These are phyloP conservation scores for Amylocystis lapponica DNA, from an alignment of 768 basidiomycete genomes.

Conservation along the genomic window DNA sequence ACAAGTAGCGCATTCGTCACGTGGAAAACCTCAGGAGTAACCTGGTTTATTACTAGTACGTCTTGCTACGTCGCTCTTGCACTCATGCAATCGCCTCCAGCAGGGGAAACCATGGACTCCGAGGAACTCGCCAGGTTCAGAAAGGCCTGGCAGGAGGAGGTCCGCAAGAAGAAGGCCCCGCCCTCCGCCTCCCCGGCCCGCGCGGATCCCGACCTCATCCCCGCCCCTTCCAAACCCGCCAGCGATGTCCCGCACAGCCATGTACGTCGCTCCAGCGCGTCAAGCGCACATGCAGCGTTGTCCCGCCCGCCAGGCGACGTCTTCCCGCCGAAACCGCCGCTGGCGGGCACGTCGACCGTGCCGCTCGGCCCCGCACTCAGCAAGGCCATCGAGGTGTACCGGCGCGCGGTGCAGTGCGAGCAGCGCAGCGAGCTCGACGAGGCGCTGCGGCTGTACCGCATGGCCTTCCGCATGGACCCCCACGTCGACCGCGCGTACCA, in stretches of 20 bases:
- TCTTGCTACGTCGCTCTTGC: too few relatives aligned
- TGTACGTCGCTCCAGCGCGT: not conserved
- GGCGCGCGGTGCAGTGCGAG: slow-evolving; percentile 66
- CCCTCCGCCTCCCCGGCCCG: not conserved
- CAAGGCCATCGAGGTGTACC: slow-evolving; percentile 61
- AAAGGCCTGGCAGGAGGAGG: slow-evolving; percentile 53
- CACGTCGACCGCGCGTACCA: slow-evolving; percentile 71
- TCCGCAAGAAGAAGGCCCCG: slow-evolving; percentile 15
- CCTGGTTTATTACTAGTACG: too few relatives aligned
- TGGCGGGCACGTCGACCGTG: not conserved
- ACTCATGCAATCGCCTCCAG: not conserved
- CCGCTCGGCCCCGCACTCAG: slow-evolving; percentile 31
- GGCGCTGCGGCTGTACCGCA: slow-evolving; percentile 70
- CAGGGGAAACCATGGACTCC: slow-evolving; percentile 29
- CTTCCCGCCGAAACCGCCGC: not conserved
- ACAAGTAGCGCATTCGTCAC: too few relatives aligned
- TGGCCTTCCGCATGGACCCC: slow-evolving; percentile 72
- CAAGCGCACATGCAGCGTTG: not conserved
- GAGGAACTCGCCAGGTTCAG: slow-evolving; percentile 66
- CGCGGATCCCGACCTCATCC: not conserved
- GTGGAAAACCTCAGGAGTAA: too few relatives aligned
- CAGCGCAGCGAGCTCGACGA: slow-evolving; percentile 70
- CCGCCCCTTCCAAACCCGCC: not conserved
- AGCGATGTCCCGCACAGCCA: not conserved
- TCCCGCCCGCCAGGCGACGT: not conserved